Evolutionary conservation across 106 monocot species (phyloP), one percentile per base, ranked within the genome.

Genomic region (Dendrobium huoshanense): DNA sequence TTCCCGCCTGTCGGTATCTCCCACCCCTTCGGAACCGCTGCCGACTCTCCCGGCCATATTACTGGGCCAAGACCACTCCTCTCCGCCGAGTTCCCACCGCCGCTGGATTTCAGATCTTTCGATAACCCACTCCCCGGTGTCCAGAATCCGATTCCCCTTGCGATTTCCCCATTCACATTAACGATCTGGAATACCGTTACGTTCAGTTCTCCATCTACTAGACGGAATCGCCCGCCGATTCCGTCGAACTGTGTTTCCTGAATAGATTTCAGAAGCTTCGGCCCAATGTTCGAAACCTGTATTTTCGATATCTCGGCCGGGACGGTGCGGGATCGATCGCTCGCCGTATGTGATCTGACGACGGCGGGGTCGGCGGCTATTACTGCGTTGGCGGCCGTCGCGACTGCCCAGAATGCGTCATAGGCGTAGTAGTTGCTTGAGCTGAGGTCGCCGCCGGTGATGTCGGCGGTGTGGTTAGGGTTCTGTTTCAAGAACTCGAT

Each of bases 31-130:
- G 92, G 90, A 29, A 83, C 70, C 27, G 74, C 79, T 76, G 40
- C 59, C 16, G 80, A 64, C 3, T 92, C 87, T 24, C 92, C 92
- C 1, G 95, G 90, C 95, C 95, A 95, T 79, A 88, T 87, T 44
- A 95, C 84, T 3, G 79, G 42, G 29, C 70, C 80, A 9, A 90
- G 82, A 9, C 19, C 58, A 4, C 54, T 78, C 33, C 41, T 49
- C 20, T 45, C 27, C 20, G 75, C 67, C n/a, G 78, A 79, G 79
- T 84, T 77, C 31, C 15, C 10, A 2, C 18, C 58, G 7, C 9
- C 56, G 44, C 45, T 56, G 40, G 15, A 16, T 5, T 80, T 81
- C 67, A 61, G 78, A n/a, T n/a, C 56, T 64, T 77, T 72, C 7
- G 77, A 77, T 25, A 93, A 43, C 25, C 92, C 88, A 3, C 56